A percentile compares a stretch with the other conserved stretches of the same genome.
These are phyloP conservation scores for Cynanchum wilfordii DNA, from an alignment of 257 asterid genomes.

Conservation along the genomic window DNA sequence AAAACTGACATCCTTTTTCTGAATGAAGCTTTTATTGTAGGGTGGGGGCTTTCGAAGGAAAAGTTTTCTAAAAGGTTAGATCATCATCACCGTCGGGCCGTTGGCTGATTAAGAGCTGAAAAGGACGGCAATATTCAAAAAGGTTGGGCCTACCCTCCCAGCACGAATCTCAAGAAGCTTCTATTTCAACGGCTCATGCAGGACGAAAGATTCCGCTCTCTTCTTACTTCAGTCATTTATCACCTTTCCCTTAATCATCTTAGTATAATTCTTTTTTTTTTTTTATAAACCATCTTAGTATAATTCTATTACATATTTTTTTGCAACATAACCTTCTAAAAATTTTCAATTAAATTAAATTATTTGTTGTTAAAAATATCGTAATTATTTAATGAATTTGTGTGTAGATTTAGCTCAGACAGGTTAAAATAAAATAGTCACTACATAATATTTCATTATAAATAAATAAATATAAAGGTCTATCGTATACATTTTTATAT, in stretches of 20 bases:
- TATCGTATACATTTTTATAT: no score
- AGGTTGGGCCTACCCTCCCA: not conserved
- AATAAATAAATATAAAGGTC: no score
- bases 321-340: no score
- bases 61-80: not conserved
- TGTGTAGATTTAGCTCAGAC: no score
- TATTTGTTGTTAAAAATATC: no score
- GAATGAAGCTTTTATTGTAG: not conserved
- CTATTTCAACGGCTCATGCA: slow-evolving; percentile 3
- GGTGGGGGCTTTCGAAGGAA: not conserved
- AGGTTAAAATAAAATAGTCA: no score
- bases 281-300: not conserved
- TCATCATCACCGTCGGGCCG: not conserved
- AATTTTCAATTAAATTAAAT: no score
- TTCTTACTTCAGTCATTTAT: not conserved
- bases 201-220: not conserved
- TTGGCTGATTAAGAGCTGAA: not conserved
- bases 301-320: not conserved
- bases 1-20: not conserved
- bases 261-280: no score
- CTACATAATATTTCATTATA: no score
- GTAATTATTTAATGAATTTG: no score
- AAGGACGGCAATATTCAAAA: slow-evolving; percentile 9
- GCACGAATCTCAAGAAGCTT: slow-evolving; percentile 7
- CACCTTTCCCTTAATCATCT: not conserved